These are phyloP conservation scores for Epichloe sibirici DNA, from an alignment of 2,329 filamentous ascomycete genomes.

Conservation along the genomic window DNA sequence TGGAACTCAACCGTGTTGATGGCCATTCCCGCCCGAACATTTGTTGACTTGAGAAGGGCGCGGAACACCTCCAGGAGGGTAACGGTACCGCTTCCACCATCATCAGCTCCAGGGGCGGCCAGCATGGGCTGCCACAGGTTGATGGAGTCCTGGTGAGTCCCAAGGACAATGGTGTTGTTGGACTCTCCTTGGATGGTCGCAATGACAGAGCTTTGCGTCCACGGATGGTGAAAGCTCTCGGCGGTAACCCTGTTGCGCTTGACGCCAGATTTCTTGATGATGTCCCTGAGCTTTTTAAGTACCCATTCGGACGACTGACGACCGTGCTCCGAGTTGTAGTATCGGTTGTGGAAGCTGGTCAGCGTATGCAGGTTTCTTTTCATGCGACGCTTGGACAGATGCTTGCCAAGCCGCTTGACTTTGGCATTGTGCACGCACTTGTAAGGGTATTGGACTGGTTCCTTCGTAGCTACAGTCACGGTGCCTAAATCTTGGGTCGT, in stretches of 20 bases:
- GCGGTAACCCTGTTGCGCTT: constrained; percentile 55
- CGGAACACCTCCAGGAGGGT: constrained; percentile 89
- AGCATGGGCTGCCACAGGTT: constrained; percentile 82
- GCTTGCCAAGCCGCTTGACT: constrained; percentile 52
- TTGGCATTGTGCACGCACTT: constrained; percentile 52
- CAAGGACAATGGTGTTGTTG: constrained; percentile 76
- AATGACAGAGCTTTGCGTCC: constrained; percentile 86
- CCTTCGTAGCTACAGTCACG: constrained; percentile 20
- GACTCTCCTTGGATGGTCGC: constrained; percentile 79
- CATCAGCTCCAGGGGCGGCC: constrained; percentile 83
- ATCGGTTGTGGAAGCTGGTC: constrained; percentile 68
- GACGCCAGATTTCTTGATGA: constrained; percentile 60
- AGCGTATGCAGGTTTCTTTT: constrained; percentile 64
- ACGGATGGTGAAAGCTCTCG: constrained; percentile 65
- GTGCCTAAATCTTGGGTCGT: constrained; percentile 49
- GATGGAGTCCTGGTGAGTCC: constrained; percentile 90
- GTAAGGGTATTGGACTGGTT: constrained; percentile 48
- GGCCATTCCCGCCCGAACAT: constrained; percentile 57
- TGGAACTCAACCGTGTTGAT: constrained; percentile 91
- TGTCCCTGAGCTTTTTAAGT: constrained; percentile 57
- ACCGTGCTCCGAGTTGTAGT: constrained; percentile 70
- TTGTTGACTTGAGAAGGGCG: constrained; percentile 61
- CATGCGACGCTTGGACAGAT: constrained; percentile 68
- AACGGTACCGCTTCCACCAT: constrained; percentile 85
- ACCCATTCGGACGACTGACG: constrained; percentile 83